Evolutionary conservation across 148 eudicot genomes (phyloP).

Genomic region (Vaccinium vitisidaea): DNA sequence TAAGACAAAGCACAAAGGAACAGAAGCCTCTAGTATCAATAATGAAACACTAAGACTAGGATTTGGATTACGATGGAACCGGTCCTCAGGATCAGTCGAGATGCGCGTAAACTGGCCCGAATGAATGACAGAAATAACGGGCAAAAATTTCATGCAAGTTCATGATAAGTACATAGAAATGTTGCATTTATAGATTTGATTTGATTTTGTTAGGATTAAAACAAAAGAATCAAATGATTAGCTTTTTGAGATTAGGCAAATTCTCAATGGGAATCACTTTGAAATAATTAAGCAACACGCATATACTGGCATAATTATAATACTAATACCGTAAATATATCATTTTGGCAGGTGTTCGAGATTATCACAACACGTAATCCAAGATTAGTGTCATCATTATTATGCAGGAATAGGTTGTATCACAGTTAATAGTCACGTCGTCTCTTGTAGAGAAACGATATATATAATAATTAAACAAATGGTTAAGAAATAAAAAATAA

Average conservation of each 20-base stretch:
- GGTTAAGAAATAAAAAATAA: conserved; percentile 8
- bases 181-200: background rate
- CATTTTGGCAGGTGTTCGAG: background rate
- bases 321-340: background rate
- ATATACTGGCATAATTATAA: background rate
- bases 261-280: background rate
- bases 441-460: background rate
- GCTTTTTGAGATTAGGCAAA: background rate
- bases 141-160: background rate
- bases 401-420: conserved; percentile 10
- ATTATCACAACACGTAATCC: conserved; percentile 1
- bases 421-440: background rate
- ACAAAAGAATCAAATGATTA: background rate
- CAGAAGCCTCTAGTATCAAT: conserved; percentile 14
- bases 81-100: too few species aligned
- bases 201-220: background rate
- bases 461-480: background rate
- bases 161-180: background rate
- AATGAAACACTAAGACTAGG: conserved; percentile 13
- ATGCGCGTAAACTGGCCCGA: too few species aligned
- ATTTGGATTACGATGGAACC: background rate
- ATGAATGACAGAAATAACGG: background rate
- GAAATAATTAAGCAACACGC: background rate
- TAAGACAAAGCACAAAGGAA: conserved; percentile 18
- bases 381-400: conserved; percentile 4